Conservation (phyloP, 2,329 filamentous ascomycete genomes). For the Neofusicoccum kwambonambiense region DNA sequence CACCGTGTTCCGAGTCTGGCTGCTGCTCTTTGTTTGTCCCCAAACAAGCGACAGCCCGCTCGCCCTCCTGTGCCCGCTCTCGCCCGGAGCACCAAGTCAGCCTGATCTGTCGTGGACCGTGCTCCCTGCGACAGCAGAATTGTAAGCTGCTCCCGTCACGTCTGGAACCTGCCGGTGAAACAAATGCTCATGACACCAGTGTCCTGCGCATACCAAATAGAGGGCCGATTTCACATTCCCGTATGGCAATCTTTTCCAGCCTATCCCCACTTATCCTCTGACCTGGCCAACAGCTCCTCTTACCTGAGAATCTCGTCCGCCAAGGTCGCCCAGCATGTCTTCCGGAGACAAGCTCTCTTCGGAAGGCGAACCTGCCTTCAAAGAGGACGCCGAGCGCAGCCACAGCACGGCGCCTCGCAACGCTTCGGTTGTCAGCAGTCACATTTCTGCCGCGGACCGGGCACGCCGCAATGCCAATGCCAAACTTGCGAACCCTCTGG, state of each 20-base stretch:
- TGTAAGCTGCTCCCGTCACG: neutral
- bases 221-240: neutral
- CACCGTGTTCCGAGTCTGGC: neutral
- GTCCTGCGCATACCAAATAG: neutral
- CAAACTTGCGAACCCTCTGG: slow-evolving; percentile 55
- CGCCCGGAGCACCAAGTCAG: neutral
- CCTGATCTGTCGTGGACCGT: neutral
- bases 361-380: slow-evolving; percentile 22
- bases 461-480: slow-evolving; percentile 42
- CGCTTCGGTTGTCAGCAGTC: slow-evolving; percentile 21
- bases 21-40: neutral
- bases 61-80: neutral
- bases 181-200: neutral
- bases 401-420: slow-evolving; percentile 19
- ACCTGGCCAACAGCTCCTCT: neutral
- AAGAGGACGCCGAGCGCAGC: slow-evolving; percentile 13
- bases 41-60: neutral
- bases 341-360: slow-evolving; percentile 18
- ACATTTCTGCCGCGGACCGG: slow-evolving; percentile 37
- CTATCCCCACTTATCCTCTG: neutral
- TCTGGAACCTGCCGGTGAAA: neutral
- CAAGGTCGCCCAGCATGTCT: slow-evolving; percentile 12
- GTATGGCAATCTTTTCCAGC: neutral
- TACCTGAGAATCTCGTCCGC: neutral
- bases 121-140: neutral